Evolutionary conservation across 768 basidiomycete genomes (phyloP).

Genomic region (Russula abietina): DNA sequence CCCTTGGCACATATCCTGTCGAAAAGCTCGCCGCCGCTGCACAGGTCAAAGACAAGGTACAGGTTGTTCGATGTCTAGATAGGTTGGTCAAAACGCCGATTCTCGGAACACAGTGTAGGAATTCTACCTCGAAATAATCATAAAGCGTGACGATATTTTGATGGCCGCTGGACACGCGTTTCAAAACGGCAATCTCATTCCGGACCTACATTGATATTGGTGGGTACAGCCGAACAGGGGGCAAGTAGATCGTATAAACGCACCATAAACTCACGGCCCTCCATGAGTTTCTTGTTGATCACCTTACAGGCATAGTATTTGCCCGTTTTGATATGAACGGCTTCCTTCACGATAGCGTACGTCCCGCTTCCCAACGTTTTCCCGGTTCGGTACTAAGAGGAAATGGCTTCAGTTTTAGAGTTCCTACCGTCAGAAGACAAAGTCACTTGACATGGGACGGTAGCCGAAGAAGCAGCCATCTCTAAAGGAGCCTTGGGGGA

Average conservation of each 20-base stretch:
- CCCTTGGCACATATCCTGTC: conserved; percentile 97
- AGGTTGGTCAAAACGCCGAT: conserved; percentile 5
- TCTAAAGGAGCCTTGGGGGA: not conserved
- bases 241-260: conserved; percentile 26
- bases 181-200: conserved; percentile 94
- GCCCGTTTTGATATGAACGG: conserved; percentile 86
- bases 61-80: conserved; percentile 81
- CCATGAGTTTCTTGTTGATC: conserved; percentile 99
- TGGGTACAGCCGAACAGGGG: not conserved
- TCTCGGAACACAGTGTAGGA: not conserved
- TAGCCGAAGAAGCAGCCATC: conserved; percentile 34
- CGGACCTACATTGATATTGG: conserved; percentile 55
- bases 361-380: conserved; percentile 87
- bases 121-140: conserved; percentile 87
- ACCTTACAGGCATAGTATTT: conserved; percentile 99
- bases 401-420: not conserved
- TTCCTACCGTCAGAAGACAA: not conserved
- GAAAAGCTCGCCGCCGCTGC: conserved; percentile 97
- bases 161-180: conserved; percentile 87
- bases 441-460: conserved; percentile 44
- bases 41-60: conserved; percentile 93
- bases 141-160: conserved; percentile 87
- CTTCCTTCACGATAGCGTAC: conserved; percentile 93
- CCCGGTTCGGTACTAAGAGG: conserved; percentile 74
- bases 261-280: conserved; percentile 97